These are phyloP conservation scores for Pseudocercospora pini-densiflorae DNA, from an alignment of 2,329 filamentous ascomycete genomes.

Conservation along the genomic window DNA sequence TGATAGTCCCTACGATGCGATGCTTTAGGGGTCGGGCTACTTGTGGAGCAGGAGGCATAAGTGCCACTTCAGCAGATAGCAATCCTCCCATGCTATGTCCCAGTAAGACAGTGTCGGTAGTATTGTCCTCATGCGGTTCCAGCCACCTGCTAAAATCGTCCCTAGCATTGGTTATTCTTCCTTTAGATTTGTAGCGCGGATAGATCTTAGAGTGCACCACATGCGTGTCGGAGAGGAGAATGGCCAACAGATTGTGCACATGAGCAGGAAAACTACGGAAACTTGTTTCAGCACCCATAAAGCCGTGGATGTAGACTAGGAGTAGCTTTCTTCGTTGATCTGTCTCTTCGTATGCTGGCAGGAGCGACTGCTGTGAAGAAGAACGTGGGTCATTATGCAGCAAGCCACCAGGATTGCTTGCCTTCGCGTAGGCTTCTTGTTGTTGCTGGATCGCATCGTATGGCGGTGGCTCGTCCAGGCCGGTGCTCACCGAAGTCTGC, in stretches of 20 bases:
- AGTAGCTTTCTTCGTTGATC: conserved; percentile 63
- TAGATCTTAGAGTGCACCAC: conserved; percentile 86
- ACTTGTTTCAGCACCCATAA: conserved; percentile 85
- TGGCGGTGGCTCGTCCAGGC: conserved; percentile 24
- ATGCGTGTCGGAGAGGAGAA: conserved; percentile 71
- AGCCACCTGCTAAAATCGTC: conserved; percentile 87
- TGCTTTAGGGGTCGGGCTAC: conserved; percentile 63
- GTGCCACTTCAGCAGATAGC: conserved; percentile 75
- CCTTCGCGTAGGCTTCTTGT: conserved; percentile 27
- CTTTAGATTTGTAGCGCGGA: conserved; percentile 77
- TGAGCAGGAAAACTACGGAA: conserved; percentile 89
- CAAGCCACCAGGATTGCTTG: conserved; percentile 9
- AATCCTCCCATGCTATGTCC: conserved; percentile 93
- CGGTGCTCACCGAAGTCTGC: not conserved
- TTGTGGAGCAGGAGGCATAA: conserved; percentile 54
- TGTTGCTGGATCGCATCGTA: conserved; percentile 25
- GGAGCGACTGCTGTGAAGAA: conserved; percentile 52
- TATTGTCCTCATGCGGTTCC: conserved; percentile 71
- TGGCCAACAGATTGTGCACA: conserved; percentile 74
- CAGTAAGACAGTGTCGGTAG: conserved; percentile 79
- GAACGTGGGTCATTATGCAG: conserved; percentile 47
- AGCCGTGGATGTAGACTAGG: conserved; percentile 85
- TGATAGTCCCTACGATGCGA: conserved; percentile 77
- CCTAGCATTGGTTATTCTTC: conserved; percentile 71
- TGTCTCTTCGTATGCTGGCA: conserved; percentile 41